These are phyloP conservation scores for Paxillus ammoniavirescens DNA, from an alignment of 768 basidiomycete genomes.

Conservation along the genomic window DNA sequence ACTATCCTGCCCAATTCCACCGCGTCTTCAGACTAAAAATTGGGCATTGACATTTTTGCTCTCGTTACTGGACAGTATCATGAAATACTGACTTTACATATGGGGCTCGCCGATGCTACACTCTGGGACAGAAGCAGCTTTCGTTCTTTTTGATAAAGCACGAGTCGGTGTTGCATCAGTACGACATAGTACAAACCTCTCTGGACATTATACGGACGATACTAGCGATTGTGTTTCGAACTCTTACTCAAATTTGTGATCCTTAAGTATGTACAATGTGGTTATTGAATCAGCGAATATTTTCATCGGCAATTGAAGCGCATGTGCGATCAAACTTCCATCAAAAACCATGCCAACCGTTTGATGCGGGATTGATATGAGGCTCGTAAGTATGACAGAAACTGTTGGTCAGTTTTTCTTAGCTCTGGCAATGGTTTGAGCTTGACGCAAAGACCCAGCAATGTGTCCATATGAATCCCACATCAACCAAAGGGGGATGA, in stretches of 20 bases:
- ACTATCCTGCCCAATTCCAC: conserved; percentile 37
- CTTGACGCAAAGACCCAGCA: conserved; percentile 51
- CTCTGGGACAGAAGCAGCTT: background rate
- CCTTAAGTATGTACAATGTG: background rate
- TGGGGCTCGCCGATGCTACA: background rate
- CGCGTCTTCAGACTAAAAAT: background rate
- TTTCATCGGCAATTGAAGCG: too few relatives aligned
- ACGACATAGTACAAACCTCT: conserved; percentile 1
- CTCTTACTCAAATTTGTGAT: background rate
- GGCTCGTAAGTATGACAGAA: too few relatives aligned
- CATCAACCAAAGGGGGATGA: conserved; percentile 75
- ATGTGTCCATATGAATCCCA: conserved; percentile 75
- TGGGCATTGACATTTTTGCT: background rate
- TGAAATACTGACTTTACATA: background rate
- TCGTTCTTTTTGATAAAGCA: conserved; percentile 6
- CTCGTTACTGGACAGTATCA: background rate
- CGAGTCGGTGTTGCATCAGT: conserved; percentile 1
- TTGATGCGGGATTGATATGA: too few relatives aligned
- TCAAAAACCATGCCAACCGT: too few relatives aligned
- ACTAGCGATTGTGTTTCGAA: background rate
- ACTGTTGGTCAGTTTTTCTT: conserved; percentile 34
- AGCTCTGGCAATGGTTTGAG: conserved; percentile 29
- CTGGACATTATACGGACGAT: conserved; percentile 17
- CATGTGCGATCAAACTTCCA: too few relatives aligned
- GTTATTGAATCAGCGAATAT: background rate